Evolutionary conservation across 2,329 filamentous ascomycete genomes (phyloP).

Genomic region (Celoporthe dispersa): DNA sequence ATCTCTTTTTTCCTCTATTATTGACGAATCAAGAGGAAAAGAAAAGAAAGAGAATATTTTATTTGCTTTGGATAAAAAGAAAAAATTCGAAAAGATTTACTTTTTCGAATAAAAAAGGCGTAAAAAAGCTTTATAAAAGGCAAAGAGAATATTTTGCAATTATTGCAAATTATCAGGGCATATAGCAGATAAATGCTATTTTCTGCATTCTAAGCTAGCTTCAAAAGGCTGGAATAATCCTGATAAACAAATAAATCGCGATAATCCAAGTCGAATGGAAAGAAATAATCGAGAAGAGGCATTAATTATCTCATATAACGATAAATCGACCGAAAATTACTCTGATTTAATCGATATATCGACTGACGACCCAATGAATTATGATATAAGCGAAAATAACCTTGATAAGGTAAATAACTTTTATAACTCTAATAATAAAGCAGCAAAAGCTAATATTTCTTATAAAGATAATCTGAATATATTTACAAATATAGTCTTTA

Average conservation of each 20-base stretch:
- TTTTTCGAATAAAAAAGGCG: not conserved
- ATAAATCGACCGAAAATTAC: not conserved
- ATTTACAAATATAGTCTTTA: too few relatives aligned
- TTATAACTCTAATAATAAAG: not conserved
- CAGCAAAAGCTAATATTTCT: not conserved
- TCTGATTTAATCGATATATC: not conserved
- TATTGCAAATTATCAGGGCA: conserved; percentile 5
- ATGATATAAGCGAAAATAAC: not conserved
- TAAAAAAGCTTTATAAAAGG: conserved; percentile 6
- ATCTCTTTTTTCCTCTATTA: conserved; percentile 2
- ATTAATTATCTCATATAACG: not conserved
- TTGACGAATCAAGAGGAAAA: conserved; percentile 5
- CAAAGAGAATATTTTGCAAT: not conserved
- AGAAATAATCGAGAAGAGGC: not conserved
- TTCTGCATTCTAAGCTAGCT: not conserved
- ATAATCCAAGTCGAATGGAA: not conserved
- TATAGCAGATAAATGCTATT: conserved; percentile 11
- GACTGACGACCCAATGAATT: not conserved
- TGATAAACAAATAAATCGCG: not conserved
- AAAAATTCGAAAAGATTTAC: not conserved
- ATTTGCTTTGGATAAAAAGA: not conserved
- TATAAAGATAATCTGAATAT: not conserved
- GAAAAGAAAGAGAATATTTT: conserved; percentile 3
- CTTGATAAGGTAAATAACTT: not conserved
- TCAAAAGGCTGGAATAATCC: not conserved